These are phyloP conservation scores for Solanum boliviense DNA, from an alignment of 257 asterid genomes.

Conservation along the genomic window DNA sequence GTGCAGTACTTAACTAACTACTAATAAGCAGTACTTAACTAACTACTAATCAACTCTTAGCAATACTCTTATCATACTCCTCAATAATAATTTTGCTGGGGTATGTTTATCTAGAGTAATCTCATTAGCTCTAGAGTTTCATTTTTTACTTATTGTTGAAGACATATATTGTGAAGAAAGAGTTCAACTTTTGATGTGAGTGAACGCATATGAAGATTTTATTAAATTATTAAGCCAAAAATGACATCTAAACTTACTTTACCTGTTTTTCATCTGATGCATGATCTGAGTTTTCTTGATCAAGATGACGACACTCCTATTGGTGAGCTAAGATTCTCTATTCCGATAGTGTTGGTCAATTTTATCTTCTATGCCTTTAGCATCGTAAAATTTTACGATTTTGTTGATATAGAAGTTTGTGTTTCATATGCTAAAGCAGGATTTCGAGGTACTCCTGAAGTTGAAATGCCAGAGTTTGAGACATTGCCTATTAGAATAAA, in stretches of 20 bases:
- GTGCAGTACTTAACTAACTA: too few relatives aligned
- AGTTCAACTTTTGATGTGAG: neutral
- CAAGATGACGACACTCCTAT: conserved; percentile 45
- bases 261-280: neutral
- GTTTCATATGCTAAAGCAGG: conserved; percentile 19
- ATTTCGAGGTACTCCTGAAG: conserved; percentile 28
- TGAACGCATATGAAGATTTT: neutral
- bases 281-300: conserved; percentile 67
- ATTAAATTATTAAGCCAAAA: neutral
- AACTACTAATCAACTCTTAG: too few relatives aligned
- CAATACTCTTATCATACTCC: too few relatives aligned
- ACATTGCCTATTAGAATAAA: conserved; percentile 5
- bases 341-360: neutral
- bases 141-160: neutral
- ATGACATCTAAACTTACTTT: neutral
- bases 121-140: neutral
- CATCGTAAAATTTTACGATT: neutral
- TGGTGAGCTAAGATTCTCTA: conserved; percentile 21
- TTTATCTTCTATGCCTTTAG: neutral
- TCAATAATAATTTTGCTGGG: too few relatives aligned
- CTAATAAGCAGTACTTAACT: too few relatives aligned
- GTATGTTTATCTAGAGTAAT: neutral
- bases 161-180: neutral
- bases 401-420: neutral
- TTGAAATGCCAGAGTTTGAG: conserved; percentile 18